Base-by-base conservation (phyloP, 768 basidiomycete genomes). In the Russula abietina region DNA sequence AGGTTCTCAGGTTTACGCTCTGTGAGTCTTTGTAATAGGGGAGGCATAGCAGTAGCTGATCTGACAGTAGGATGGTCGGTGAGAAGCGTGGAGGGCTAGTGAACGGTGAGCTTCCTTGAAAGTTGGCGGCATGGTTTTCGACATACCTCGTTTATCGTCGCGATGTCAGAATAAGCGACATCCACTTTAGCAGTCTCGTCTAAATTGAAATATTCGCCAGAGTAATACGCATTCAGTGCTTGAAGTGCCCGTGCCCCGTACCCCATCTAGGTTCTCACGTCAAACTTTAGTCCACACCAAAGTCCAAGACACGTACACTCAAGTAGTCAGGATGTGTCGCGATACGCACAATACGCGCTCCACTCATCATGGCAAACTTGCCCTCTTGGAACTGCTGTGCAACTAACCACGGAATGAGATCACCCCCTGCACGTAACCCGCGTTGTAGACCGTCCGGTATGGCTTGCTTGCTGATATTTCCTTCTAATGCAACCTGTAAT, bases 371-470 rank as follows among this genome's bases (percentile, higher is more conserved):
- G 7, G 92, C 96, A 74, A 99, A 99, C 72, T 90, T 88, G 68
- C 83, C 88, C 74, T 99, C 97, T 77, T 97, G 93, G 79, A 91
- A 99, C 78, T 98, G 86, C 73, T 94, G 93, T 49, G 91, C 86
- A 51, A 99, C 78, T 28, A 97, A 78, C 96, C 97, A 99, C 0
- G 97, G 97, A 62, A 99, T 97, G 85, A 99, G 86, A 76, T 99
- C 97, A 1, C 97, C 97, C 0, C 92, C 89, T 2, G 90, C 88
- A 60, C 92, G 81, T 70, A 88, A 78, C 14, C 96, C 96, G 48
- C 93, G 80, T 36, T 86, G 83, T 16, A 98, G 71, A 30, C 90
- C 89, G 62, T 94, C 93, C 79, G 96, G 75, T 62, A 99, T 92
- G 41, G 82, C 84, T 59, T 86, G 83, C 73, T 85, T 88, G 68